Conservation (phyloP, 2,329 filamentous ascomycete species). For the Delphinella strobiligena region DNA sequence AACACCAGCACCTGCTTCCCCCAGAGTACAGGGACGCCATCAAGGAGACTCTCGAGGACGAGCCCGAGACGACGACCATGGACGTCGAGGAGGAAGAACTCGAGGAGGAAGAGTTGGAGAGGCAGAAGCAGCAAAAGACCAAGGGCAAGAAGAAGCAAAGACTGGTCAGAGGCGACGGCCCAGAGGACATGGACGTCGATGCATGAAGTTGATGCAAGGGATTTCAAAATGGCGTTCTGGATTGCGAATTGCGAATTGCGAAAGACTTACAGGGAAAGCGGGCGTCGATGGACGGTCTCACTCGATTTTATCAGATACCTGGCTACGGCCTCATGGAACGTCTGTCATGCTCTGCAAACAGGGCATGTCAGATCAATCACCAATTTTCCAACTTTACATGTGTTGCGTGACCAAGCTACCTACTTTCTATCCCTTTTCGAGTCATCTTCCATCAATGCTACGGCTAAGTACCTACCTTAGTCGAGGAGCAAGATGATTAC, state of each 20-base stretch:
- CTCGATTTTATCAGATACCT: not conserved
- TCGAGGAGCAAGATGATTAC: too few relatives aligned
- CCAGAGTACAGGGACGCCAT: conserved; percentile 32
- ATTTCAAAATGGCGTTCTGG: not conserved
- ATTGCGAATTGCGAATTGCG: not conserved
- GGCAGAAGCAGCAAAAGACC: conserved; percentile 26
- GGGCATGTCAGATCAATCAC: too few relatives aligned
- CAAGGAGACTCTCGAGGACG: conserved; percentile 43
- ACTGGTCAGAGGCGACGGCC: conserved; percentile 31
- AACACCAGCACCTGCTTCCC: conserved; percentile 87
- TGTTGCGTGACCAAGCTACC: too few relatives aligned
- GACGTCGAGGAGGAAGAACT: conserved; percentile 27
- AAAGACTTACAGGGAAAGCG: not conserved
- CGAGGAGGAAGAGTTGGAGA: conserved; percentile 27
- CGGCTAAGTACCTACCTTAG: too few relatives aligned
- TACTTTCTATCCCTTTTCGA: too few relatives aligned
- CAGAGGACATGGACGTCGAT: conserved; percentile 30
- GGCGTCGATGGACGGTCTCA: not conserved
- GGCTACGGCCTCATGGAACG: not conserved
- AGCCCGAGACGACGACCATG: conserved; percentile 29
- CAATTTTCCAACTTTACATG: too few relatives aligned
- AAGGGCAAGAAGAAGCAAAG: conserved; percentile 35
- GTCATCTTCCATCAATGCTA: too few relatives aligned
- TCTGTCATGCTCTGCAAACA: not conserved
- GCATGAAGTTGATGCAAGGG: conserved; percentile 13